Evolutionary conservation across 352 stramenopile genomes (phyloP).

Genomic region (Globisporangium carolinianum): DNA sequence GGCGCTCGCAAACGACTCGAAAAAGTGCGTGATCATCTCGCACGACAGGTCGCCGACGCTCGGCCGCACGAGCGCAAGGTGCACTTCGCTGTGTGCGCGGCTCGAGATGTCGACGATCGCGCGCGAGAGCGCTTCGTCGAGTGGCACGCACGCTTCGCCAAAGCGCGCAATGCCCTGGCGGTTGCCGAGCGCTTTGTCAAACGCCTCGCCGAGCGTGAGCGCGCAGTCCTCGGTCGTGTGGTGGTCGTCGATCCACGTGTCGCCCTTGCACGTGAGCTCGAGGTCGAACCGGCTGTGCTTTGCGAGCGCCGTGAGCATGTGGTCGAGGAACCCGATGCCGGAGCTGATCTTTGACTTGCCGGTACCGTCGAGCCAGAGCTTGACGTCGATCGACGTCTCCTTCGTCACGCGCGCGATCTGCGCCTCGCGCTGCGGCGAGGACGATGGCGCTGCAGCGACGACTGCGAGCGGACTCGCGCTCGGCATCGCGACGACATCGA

Average conservation of each 20-base stretch:
- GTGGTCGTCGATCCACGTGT: slow-evolving; percentile 96
- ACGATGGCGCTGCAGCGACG: neutral
- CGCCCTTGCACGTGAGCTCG: slow-evolving; percentile 85
- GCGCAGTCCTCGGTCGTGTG: slow-evolving; percentile 95
- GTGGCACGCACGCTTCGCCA: slow-evolving; percentile 79
- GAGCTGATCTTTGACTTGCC: slow-evolving; percentile 82
- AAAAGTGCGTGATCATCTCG: slow-evolving; percentile 95
- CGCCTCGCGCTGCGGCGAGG: slow-evolving; percentile 22
- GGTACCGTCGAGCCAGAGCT: slow-evolving; percentile 84
- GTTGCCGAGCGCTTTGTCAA: slow-evolving; percentile 89
- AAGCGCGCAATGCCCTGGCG: slow-evolving; percentile 86
- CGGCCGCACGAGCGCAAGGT: slow-evolving; percentile 81
- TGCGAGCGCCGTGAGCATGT: slow-evolving; percentile 85
- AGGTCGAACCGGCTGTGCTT: slow-evolving; percentile 91
- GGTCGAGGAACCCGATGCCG: slow-evolving; percentile 90
- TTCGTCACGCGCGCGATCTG: slow-evolving; percentile 84
- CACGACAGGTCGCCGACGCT: slow-evolving; percentile 85
- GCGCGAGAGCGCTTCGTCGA: slow-evolving; percentile 88
- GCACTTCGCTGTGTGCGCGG: slow-evolving; percentile 86
- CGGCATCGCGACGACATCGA: slow-evolving; percentile 61
- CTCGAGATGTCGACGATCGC: slow-evolving; percentile 94
- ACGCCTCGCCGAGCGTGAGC: slow-evolving; percentile 90
- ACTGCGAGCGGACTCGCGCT: neutral
- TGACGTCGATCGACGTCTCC: slow-evolving; percentile 92
- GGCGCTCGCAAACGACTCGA: slow-evolving; percentile 92